These are phyloP conservation scores for Tuber aestivum DNA, from an alignment of 495 filamentous ascomycete species.

Conservation along the genomic window DNA sequence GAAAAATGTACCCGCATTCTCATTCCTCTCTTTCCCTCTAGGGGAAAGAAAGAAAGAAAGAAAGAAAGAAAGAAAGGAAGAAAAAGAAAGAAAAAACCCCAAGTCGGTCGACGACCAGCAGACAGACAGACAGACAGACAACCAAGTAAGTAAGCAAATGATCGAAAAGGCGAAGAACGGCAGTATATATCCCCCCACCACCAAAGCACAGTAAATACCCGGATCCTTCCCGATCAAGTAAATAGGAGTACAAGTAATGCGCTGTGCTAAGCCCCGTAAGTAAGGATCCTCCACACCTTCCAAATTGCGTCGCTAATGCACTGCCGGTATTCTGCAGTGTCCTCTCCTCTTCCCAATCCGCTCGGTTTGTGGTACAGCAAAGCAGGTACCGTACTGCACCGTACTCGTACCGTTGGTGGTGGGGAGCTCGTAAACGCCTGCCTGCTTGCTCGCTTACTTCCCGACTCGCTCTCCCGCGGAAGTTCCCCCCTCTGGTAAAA, in stretches of 20 bases:
- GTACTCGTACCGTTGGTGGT: neutral
- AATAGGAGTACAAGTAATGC: too few relatives aligned
- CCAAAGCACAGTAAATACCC: neutral
- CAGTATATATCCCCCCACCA: neutral
- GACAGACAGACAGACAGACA: too few relatives aligned
- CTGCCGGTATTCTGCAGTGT: neutral
- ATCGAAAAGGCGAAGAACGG: neutral
- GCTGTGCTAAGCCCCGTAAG: too few relatives aligned
- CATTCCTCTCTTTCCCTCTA: neutral
- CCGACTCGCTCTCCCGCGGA: neutral
- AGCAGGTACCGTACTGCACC: neutral
- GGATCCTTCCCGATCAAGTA: neutral
- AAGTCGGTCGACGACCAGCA: neutral
- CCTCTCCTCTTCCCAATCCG: neutral
- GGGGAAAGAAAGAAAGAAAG: too few relatives aligned
- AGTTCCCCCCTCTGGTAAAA: neutral
- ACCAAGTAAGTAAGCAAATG: too few relatives aligned
- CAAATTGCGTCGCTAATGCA: too few relatives aligned
- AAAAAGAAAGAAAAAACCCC: neutral
- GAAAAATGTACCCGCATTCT: slow-evolving; percentile 1
- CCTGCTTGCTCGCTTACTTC: neutral
- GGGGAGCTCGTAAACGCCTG: neutral
- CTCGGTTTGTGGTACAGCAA: neutral
- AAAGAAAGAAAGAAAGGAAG: too few relatives aligned
- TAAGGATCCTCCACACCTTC: too few relatives aligned